These are phyloP conservation scores for Rhizopus microsporus DNA, from an alignment of 371 early-diverging fungal species.

Conservation along the genomic window DNA sequence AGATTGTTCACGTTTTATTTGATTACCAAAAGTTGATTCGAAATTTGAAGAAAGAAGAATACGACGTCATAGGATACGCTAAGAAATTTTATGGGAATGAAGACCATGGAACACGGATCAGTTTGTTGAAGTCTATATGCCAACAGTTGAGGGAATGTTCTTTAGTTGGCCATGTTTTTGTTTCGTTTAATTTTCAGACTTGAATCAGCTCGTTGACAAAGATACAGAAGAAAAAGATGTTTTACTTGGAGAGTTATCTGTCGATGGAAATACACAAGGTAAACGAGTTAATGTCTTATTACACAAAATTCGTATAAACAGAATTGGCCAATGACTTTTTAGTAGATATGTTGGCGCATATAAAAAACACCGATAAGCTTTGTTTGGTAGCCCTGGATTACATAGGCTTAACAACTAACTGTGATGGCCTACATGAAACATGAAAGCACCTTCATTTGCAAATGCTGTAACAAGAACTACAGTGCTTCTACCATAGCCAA, in stretches of 20 bases:
- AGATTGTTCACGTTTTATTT: background rate
- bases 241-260: constrained; percentile 6
- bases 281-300: constrained; percentile 17
- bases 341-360: constrained; percentile 18
- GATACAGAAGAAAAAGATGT: constrained; percentile 11
- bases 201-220: constrained; percentile 3
- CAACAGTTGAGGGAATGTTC: constrained; percentile 8
- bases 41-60: constrained; percentile 16
- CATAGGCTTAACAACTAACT: constrained; percentile 18
- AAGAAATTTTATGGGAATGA: constrained; percentile 9
- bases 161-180: constrained; percentile 11
- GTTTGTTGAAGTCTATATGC: constrained; percentile 4
- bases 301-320: constrained; percentile 6
- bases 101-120: constrained; percentile 11
- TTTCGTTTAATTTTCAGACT: constrained; percentile 14
- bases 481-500: too few relatives aligned
- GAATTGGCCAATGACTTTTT: background rate
- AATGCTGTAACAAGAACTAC: too few relatives aligned
- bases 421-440: constrained; percentile 15
- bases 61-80: constrained; percentile 8
- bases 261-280: constrained; percentile 19
- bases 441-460: too few relatives aligned
- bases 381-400: constrained; percentile 16
- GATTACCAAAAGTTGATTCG: constrained; percentile 6
- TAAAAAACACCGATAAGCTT: constrained; percentile 16